Evolutionary conservation across 2,329 filamentous ascomycete genomes (phyloP).

Genomic region (Grosmannia huntii): DNA sequence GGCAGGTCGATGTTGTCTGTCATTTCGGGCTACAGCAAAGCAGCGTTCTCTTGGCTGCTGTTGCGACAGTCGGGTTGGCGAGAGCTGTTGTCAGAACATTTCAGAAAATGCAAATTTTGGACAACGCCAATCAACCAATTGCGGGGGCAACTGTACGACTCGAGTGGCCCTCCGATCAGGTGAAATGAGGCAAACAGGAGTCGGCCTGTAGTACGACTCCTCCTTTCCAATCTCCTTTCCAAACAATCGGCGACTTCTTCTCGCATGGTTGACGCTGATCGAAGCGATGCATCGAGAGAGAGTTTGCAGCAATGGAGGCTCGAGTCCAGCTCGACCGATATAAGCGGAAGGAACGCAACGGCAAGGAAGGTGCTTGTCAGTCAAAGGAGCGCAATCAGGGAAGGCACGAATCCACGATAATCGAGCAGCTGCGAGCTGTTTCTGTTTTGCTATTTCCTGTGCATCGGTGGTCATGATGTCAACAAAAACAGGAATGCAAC

Average conservation of each 20-base stretch:
- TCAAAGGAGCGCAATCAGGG: not conserved
- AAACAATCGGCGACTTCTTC: too few relatives aligned
- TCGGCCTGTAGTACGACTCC: not conserved
- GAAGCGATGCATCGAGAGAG: not conserved
- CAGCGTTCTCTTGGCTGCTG: not conserved
- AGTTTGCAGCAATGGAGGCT: not conserved
- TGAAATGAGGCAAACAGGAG: not conserved
- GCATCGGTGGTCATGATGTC: not conserved
- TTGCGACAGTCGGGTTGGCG: not conserved
- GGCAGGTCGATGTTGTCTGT: conserved; percentile 5
- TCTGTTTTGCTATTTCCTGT: not conserved
- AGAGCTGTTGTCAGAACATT: too few relatives aligned
- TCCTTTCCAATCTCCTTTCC: not conserved
- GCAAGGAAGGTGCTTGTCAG: not conserved
- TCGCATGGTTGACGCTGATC: not conserved
- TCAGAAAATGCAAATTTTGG: too few relatives aligned
- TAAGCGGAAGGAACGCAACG: not conserved
- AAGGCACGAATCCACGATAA: not conserved
- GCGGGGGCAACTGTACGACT: not conserved
- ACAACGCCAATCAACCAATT: not conserved
- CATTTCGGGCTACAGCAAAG: not conserved
- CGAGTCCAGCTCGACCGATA: not conserved
- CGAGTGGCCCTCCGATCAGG: not conserved
- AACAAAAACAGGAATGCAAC: not conserved
- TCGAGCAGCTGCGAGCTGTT: not conserved